Evolutionary conservation across 768 basidiomycete genomes (phyloP), one percentile per base, ranked within the genome.

Genomic region (Phaeolepiota aurea): DNA sequence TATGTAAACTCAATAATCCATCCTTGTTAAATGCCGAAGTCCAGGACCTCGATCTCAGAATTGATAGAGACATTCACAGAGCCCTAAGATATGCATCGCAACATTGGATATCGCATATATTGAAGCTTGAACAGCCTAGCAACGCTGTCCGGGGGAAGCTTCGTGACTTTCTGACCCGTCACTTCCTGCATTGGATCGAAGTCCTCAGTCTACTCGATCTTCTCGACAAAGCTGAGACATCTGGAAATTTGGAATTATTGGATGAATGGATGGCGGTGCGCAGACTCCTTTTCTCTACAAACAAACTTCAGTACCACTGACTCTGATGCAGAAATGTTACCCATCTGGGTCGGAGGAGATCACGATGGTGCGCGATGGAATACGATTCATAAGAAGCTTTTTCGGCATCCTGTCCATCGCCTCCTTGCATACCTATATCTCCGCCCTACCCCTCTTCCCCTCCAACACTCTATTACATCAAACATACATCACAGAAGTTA

Each of bases 161-260:
- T 10, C 40, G 31, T 3, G 15, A n/a, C 15, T 32, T 41, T 15
- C 14, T 41, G 7, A 7, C 10, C 4, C 11, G 32, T 3, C 40
- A 41, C 25, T 9, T 32, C 28, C 21, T 41, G n/a, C 40, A 41
- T 21, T 41, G 40, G 40, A 11, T 41, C 4, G 25, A 41, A 19
- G 16, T 41, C 5, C 18, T 32, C 14, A 41, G 40, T 32, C 4
- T 32, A 13, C 31, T 41, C 14, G 40, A 15, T 15, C 15, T 15
- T 19, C 25, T 39, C 13, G 38, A 30, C 13, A 23, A 10, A 13
- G 15, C 19, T 4, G 25, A n/a, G 5, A 28, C 25, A 13, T 2
- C 20, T n/a, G 11, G 12, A 14, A 21, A 16, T 20, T 14, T 23
- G 13, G 38, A 22, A n/a, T 19, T 39, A 5, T 20, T 39, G 7